Conservation (phyloP, 306 rosid species). For the Vigna trinervia region DNA sequence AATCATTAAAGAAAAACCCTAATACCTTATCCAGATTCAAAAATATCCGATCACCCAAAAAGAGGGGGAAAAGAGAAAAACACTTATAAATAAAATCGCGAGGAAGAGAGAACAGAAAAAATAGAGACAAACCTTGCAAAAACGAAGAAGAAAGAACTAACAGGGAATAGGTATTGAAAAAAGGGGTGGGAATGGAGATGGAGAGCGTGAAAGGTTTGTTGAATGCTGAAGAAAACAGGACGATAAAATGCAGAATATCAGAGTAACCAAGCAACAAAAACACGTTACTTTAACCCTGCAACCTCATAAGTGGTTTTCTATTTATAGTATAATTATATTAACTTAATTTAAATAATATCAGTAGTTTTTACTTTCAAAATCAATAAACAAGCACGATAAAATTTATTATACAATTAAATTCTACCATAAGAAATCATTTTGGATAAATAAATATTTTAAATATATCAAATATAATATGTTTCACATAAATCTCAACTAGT, state of each 20-base stretch:
- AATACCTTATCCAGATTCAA: slow-evolving; percentile 36
- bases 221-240: slow-evolving; percentile 27
- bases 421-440: too few relatives aligned
- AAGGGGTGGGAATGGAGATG: not conserved
- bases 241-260: not conserved
- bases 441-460: too few relatives aligned
- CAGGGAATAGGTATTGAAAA: slow-evolving; percentile 2
- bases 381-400: too few relatives aligned
- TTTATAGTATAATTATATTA: not conserved
- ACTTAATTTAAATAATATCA: too few relatives aligned
- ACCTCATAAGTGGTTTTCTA: not conserved
- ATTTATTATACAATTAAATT: too few relatives aligned
- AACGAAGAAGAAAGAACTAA: not conserved
- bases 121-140: slow-evolving; percentile 36
- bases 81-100: not conserved
- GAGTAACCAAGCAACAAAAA: not conserved
- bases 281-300: not conserved
- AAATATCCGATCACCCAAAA: slow-evolving; percentile 27
- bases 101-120: not conserved
- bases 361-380: too few relatives aligned
- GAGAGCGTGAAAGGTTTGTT: slow-evolving; percentile 2
- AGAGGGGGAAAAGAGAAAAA: not conserved
- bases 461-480: too few relatives aligned
- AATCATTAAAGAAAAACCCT: slow-evolving; percentile 35
- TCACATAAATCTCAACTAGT: not conserved